These are phyloP conservation scores for Coemansia sp. DNA, from an alignment of 192 early-diverging fungal species.

Conservation along the genomic window DNA sequence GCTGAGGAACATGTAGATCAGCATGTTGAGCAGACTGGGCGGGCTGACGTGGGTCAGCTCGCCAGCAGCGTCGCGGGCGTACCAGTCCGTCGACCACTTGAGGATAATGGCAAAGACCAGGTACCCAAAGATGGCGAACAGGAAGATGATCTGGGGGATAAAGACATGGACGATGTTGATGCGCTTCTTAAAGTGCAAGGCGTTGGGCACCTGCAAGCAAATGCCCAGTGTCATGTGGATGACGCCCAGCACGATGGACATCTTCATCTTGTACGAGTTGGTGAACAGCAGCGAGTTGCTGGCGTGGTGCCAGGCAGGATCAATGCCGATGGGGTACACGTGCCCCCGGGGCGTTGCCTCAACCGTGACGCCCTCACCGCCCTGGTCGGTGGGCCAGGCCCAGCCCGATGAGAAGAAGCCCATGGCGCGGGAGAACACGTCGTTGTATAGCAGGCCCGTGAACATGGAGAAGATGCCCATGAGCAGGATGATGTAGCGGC, in stretches of 20 bases:
- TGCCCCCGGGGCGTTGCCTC: conserved; percentile 56
- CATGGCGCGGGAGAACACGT: conserved; percentile 86
- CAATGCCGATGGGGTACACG: conserved; percentile 76
- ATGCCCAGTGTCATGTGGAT: conserved; percentile 97
- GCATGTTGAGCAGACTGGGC: conserved; percentile 92
- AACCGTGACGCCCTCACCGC: conserved; percentile 53
- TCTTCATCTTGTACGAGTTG: conserved; percentile 99
- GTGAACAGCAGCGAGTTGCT: conserved; percentile 93
- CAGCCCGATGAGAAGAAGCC: conserved; percentile 71
- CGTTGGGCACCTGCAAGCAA: conserved; percentile 82
- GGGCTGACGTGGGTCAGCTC: conserved; percentile 65
- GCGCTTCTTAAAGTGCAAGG: conserved; percentile 78
- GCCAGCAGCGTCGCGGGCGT: conserved; percentile 60
- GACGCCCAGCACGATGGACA: conserved; percentile 92
- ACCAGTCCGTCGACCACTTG: conserved; percentile 96
- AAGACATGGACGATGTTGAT: conserved; percentile 81
- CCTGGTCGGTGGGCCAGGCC: conserved; percentile 58
- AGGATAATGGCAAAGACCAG: conserved; percentile 82
- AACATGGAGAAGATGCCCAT: conserved; percentile 98
- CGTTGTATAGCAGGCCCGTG: conserved; percentile 97
- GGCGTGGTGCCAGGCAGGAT: conserved; percentile 90
- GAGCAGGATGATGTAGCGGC: conserved; percentile 95
- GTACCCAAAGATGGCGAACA: conserved; percentile 94
- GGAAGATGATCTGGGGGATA: conserved; percentile 91
- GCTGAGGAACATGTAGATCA: conserved; percentile 98